Conservation (phyloP, 116 monocot genomes). For the Trichopus zeylanicus region DNA sequence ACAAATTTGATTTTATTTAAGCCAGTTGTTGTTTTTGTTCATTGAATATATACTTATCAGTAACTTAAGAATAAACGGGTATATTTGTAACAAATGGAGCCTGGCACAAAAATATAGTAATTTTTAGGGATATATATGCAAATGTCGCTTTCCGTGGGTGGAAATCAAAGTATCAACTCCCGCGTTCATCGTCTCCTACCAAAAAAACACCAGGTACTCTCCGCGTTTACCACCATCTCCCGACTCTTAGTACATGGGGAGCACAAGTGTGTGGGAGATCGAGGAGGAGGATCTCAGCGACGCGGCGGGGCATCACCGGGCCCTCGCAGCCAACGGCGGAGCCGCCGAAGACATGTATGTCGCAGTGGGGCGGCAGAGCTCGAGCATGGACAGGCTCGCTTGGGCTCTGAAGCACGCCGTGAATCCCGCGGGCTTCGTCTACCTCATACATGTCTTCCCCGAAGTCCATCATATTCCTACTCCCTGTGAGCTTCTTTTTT, state of each 20-base stretch:
- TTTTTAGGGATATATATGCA: no score
- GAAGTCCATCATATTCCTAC: conserved; percentile 42
- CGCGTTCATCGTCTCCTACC: no score
- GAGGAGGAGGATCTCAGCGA: background rate
- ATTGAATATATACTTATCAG: no score
- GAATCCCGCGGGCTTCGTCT: conserved; percentile 31
- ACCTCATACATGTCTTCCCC: conserved; percentile 65
- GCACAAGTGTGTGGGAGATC: background rate
- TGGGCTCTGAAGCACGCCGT: conserved; percentile 43
- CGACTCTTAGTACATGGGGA: background rate
- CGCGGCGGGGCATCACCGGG: background rate
- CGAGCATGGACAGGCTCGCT: conserved; percentile 42
- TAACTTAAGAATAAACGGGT: no score
- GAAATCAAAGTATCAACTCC: no score
- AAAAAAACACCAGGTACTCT: no score
- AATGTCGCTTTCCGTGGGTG: no score
- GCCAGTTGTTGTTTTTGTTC: no score
- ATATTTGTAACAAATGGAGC: no score
- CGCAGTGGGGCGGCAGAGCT: conserved; percentile 36
- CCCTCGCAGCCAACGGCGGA: background rate
- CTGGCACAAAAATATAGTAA: no score
- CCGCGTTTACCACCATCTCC: background rate
- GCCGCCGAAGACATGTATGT: conserved; percentile 31
- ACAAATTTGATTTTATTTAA: no score
- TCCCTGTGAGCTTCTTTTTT: conserved; percentile 26